A percentile compares a stretch with the other conserved stretches of the same genome.
Evolutionary conservation across 306 rosid species (phyloP).

Genomic region (Crataegus laevigata): DNA sequence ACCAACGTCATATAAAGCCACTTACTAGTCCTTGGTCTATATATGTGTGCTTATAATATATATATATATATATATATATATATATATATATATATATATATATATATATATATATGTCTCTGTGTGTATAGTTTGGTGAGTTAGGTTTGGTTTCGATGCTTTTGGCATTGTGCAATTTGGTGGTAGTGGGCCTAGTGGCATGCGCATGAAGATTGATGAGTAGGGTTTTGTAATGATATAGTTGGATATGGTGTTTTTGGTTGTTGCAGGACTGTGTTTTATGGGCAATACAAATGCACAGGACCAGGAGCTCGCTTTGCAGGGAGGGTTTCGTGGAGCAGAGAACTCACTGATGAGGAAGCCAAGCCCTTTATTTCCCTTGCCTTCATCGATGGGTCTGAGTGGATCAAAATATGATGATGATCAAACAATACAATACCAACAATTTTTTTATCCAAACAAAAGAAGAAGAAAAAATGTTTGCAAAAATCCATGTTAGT

Average conservation of each 20-base stretch:
- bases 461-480: neutral
- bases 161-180: slow-evolving; percentile 12
- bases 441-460: neutral
- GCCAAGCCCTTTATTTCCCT: slow-evolving; percentile 90
- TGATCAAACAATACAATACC: neutral
- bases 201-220: slow-evolving; percentile 10
- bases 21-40: neutral
- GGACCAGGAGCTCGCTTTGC: slow-evolving; percentile 81
- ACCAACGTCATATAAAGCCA: neutral
- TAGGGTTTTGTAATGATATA: neutral
- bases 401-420: slow-evolving; percentile 59
- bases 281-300: slow-evolving; percentile 93
- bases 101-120: too few species aligned
- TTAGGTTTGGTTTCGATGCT: neutral
- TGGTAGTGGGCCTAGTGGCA: neutral
- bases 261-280: slow-evolving; percentile 75
- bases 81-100: too few species aligned
- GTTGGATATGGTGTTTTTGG: neutral
- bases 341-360: slow-evolving; percentile 86
- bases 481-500: neutral
- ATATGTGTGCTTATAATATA: neutral
- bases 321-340: slow-evolving; percentile 93
- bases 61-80: too few species aligned
- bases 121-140: neutral
- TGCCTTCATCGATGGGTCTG: slow-evolving; percentile 74